Evolutionary conservation across 768 basidiomycete genomes (phyloP).

Genomic region (Amanita molliuscula): DNA sequence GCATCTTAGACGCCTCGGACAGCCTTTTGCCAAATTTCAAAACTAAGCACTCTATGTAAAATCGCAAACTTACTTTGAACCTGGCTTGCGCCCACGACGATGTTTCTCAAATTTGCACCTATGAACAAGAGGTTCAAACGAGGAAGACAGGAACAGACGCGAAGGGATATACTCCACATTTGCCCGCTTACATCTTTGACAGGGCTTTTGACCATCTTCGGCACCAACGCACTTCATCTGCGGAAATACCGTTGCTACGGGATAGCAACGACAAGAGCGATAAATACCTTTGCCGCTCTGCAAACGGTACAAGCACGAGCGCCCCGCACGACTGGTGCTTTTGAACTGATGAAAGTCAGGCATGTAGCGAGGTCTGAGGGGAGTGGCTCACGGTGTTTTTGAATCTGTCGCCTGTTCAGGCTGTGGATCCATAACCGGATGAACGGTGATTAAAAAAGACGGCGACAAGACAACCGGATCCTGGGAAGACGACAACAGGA

Average conservation of each 20-base stretch:
- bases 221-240: conserved; percentile 92
- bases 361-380: conserved; percentile 6
- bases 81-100: conserved; percentile 79
- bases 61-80: conserved; percentile 59
- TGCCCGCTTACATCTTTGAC: conserved; percentile 77
- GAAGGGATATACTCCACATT: conserved; percentile 51
- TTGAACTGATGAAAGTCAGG: conserved; percentile 20
- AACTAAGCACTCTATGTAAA: conserved; percentile 7
- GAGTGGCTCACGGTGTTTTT: conserved; percentile 21
- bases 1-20: conserved; percentile 85
- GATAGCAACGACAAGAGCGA: conserved; percentile 8
- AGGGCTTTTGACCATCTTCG: conserved; percentile 72
- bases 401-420: conserved; percentile 22
- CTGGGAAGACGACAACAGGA: conserved; percentile 4
- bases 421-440: conserved; percentile 28
- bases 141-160: conserved; percentile 8
- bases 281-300: conserved; percentile 64
- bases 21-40: conserved; percentile 33
- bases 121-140: conserved; percentile 10
- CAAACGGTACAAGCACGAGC: conserved; percentile 77
- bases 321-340: conserved; percentile 41
- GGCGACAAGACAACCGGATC: conserved; percentile 10
- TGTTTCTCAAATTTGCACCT: conserved; percentile 88
- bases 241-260: conserved; percentile 8
- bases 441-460: conserved; percentile 31